phyloP scores from a whole-genome alignment of 108 stramenopile genomes.

The Nitzschia sp. region DNA sequence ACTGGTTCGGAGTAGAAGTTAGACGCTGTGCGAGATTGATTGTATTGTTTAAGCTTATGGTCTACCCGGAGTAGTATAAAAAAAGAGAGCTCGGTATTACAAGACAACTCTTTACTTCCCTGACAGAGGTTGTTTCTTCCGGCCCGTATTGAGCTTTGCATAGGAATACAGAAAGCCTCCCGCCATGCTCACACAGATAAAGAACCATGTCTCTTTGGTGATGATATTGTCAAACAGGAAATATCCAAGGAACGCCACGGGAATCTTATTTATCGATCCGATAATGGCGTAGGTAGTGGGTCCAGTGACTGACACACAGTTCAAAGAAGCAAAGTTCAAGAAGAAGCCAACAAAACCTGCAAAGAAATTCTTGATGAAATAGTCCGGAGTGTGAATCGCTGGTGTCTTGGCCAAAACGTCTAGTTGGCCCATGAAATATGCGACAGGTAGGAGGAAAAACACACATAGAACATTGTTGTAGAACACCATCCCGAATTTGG shows the following conservation, averaged over 20 bases:
- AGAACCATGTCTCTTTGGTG: slow-evolving; percentile 83
- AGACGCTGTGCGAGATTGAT: too few relatives aligned
- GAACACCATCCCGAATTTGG: slow-evolving; percentile 97
- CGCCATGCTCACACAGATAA: slow-evolving; percentile 87
- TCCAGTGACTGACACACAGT: slow-evolving; percentile 90
- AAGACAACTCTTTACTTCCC: slow-evolving; percentile 5
- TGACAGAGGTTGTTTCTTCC: slow-evolving; percentile 10
- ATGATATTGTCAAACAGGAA: slow-evolving; percentile 85
- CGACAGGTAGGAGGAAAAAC: slow-evolving; percentile 73
- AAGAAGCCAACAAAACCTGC: slow-evolving; percentile 95
- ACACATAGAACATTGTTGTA: slow-evolving; percentile 96
- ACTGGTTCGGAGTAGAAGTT: too few relatives aligned
- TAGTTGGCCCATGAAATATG: slow-evolving; percentile 83
- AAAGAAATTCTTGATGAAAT: slow-evolving; percentile 71
- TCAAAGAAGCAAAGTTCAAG: slow-evolving; percentile 93
- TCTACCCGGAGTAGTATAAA: too few relatives aligned
- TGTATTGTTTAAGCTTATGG: too few relatives aligned
- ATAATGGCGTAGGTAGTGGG: slow-evolving; percentile 98
- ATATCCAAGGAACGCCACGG: slow-evolving; percentile 88
- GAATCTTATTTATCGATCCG: slow-evolving; percentile 96
- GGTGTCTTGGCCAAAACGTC: slow-evolving; percentile 50
- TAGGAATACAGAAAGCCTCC: slow-evolving; percentile 95
- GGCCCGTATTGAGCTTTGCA: slow-evolving; percentile 76
- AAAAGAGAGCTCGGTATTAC: too few relatives aligned
- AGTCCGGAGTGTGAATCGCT: slow-evolving; percentile 77